These are phyloP conservation scores for Elongisporangium undulatum DNA, from an alignment of 352 stramenopile genomes.

Conservation along the genomic window DNA sequence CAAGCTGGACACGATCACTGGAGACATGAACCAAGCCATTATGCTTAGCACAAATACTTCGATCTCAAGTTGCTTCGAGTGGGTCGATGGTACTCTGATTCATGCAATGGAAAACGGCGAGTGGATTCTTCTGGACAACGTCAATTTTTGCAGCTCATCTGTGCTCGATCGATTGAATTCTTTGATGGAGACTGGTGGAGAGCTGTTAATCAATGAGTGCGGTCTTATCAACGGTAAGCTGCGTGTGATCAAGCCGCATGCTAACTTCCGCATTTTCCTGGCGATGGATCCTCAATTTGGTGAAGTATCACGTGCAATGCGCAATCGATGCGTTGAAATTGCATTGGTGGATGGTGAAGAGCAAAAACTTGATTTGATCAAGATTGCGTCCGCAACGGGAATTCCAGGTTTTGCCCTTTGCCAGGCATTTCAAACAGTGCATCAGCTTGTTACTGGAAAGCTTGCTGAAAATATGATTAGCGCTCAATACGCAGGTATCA, in stretches of 20 bases:
- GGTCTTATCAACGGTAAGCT: slow-evolving; percentile 89
- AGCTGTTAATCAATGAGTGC: slow-evolving; percentile 98
- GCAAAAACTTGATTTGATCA: slow-evolving; percentile 60
- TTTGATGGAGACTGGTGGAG: slow-evolving; percentile 96
- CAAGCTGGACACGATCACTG: slow-evolving; percentile 12
- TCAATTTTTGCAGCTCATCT: slow-evolving; percentile 98
- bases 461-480: slow-evolving; percentile 13
- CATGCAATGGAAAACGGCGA: slow-evolving; percentile 97
- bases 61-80: slow-evolving; percentile 93
- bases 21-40: slow-evolving; percentile 36
- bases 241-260: slow-evolving; percentile 95
- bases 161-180: slow-evolving; percentile 99
- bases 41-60: slow-evolving; percentile 56
- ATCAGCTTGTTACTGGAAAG: slow-evolving; percentile 40
- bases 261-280: slow-evolving; percentile 99
- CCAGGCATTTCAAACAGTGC: slow-evolving; percentile 52
- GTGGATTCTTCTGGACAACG: slow-evolving; percentile 99
- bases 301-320: slow-evolving; percentile 99
- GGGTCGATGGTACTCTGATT: slow-evolving; percentile 98
- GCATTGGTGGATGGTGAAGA: slow-evolving; percentile 50
- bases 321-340: slow-evolving; percentile 99
- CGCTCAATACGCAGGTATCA: slow-evolving; percentile 25
- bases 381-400: slow-evolving; percentile 48
- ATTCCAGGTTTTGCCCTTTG: slow-evolving; percentile 66
- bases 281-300: slow-evolving; percentile 95